phyloP scores from a whole-genome alignment of 2,329 filamentous ascomycete species.

The Alternaria incomplexa region DNA sequence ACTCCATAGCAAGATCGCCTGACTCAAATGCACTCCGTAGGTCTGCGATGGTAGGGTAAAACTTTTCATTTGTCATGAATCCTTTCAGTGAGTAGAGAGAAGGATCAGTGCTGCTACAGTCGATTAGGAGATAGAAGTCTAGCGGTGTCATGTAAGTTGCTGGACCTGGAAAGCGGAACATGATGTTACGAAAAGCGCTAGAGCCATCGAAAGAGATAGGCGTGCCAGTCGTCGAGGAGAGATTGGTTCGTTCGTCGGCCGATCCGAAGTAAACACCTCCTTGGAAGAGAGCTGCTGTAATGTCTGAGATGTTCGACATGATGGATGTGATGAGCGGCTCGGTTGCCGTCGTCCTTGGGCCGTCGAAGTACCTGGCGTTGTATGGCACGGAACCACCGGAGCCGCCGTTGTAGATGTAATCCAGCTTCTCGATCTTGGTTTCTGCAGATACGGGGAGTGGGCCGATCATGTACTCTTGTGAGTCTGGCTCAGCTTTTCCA shows the following conservation, averaged over 20 bases:
- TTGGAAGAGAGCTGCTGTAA: constrained; percentile 50
- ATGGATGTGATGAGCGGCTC: constrained; percentile 48
- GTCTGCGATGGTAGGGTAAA: constrained; percentile 58
- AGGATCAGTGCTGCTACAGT: constrained; percentile 54
- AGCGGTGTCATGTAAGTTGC: constrained; percentile 51
- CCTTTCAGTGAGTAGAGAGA: constrained; percentile 52
- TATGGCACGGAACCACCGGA: constrained; percentile 38
- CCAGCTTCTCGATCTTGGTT: constrained; percentile 34
- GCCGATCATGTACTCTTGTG: constrained; percentile 55
- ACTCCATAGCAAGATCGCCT: constrained; percentile 50
- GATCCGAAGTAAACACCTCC: constrained; percentile 34
- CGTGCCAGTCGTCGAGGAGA: constrained; percentile 37
- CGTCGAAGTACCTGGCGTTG: constrained; percentile 35
- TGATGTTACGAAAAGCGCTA: constrained; percentile 49
- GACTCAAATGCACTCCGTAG: constrained; percentile 56
- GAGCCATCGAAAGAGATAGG: constrained; percentile 49
- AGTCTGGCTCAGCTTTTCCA: constrained; percentile 51
- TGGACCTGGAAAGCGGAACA: constrained; percentile 53
- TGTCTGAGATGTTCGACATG: constrained; percentile 56
- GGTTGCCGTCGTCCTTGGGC: constrained; percentile 30
- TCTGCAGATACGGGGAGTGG: constrained; percentile 53
- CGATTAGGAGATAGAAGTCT: constrained; percentile 55
- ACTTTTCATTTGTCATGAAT: constrained; percentile 58
- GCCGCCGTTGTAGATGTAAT: constrained; percentile 46
- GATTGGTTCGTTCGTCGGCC: constrained; percentile 25